Conservation (phyloP, 106 monocot species). For the Acorus gramineus region DNA sequence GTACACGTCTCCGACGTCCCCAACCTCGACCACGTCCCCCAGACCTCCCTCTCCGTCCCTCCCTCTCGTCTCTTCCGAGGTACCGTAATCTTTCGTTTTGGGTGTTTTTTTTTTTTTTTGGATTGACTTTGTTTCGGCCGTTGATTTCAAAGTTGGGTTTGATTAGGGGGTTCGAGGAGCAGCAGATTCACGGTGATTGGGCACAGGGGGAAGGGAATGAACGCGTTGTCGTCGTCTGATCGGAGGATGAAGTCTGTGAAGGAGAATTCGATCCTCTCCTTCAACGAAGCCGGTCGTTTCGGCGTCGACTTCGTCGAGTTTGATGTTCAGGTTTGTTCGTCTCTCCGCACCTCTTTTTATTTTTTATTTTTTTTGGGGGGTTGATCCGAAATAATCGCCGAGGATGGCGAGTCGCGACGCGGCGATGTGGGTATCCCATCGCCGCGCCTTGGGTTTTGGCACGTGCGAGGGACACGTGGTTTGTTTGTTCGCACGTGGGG, state of each 20-base stretch:
- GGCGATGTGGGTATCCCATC: no score
- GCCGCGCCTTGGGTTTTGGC: no score
- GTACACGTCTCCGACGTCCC: slow-evolving; percentile 48
- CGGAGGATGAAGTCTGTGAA: slow-evolving; percentile 53
- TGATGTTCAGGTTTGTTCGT: slow-evolving; percentile 70
- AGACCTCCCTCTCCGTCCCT: slow-evolving; percentile 12
- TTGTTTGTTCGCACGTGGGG: no score
- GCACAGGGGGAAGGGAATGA: slow-evolving; percentile 92
- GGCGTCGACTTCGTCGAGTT: slow-evolving; percentile 89
- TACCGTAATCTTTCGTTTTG: no score
- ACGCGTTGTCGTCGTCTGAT: slow-evolving; percentile 65
- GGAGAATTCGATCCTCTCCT: slow-evolving; percentile 73
- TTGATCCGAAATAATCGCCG: background rate
- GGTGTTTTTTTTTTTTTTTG: background rate
- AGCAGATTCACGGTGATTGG: slow-evolving; percentile 64
- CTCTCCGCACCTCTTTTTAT: background rate
- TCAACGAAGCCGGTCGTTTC: slow-evolving; percentile 61
- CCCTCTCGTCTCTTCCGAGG: slow-evolving; percentile 10
- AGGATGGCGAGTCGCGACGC: no score
- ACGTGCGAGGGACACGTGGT: no score
- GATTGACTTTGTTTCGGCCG: background rate
- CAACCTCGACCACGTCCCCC: slow-evolving; percentile 33
- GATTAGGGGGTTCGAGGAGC: background rate
- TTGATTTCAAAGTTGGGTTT: slow-evolving; percentile 7
- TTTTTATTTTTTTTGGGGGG: background rate